phyloP scores from a whole-genome alignment of 2,329 filamentous ascomycete species.

The Aotearoamyces nothofagi region DNA sequence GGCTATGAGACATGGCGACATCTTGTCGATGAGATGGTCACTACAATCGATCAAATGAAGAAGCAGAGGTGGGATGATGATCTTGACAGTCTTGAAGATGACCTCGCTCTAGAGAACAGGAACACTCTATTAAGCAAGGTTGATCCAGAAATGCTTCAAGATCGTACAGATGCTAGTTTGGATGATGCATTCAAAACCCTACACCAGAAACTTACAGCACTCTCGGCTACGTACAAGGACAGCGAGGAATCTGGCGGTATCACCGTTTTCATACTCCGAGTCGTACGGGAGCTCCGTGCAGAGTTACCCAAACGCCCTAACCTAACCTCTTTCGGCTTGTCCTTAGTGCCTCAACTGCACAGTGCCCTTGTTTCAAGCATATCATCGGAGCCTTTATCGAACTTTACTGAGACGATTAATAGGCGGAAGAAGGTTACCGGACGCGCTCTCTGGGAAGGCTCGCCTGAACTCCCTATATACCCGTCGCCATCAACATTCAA shows the following conservation, averaged over 20 bases:
- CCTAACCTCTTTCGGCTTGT: slow-evolving; percentile 39
- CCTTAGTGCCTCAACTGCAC: slow-evolving; percentile 50
- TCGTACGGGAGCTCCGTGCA: slow-evolving; percentile 59
- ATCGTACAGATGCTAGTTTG: slow-evolving; percentile 40
- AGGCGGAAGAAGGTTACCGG: slow-evolving; percentile 36
- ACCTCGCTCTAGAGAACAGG: slow-evolving; percentile 50
- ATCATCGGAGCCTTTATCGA: slow-evolving; percentile 30
- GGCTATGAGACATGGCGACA: slow-evolving; percentile 59
- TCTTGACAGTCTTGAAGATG: slow-evolving; percentile 54
- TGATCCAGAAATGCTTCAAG: slow-evolving; percentile 49
- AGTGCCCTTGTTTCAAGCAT: slow-evolving; percentile 39
- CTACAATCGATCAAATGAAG: slow-evolving; percentile 47
- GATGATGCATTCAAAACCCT: slow-evolving; percentile 41
- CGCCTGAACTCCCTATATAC: slow-evolving; percentile 59
- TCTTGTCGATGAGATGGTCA: slow-evolving; percentile 52
- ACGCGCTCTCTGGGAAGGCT: slow-evolving; percentile 65
- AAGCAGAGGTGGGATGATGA: slow-evolving; percentile 64
- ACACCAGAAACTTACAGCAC: slow-evolving; percentile 33
- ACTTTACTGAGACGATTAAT: slow-evolving; percentile 27
- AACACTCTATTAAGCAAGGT: slow-evolving; percentile 56
- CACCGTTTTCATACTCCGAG: slow-evolving; percentile 53
- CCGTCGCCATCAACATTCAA: slow-evolving; percentile 62
- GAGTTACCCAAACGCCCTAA: slow-evolving; percentile 39
- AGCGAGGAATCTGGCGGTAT: slow-evolving; percentile 33
- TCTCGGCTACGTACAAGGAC: slow-evolving; percentile 32